A percentile compares a stretch with the other conserved stretches of the same genome.
Conservation (phyloP, 306 rosid genomes). For the Amphicarpaea edgeworthii region DNA sequence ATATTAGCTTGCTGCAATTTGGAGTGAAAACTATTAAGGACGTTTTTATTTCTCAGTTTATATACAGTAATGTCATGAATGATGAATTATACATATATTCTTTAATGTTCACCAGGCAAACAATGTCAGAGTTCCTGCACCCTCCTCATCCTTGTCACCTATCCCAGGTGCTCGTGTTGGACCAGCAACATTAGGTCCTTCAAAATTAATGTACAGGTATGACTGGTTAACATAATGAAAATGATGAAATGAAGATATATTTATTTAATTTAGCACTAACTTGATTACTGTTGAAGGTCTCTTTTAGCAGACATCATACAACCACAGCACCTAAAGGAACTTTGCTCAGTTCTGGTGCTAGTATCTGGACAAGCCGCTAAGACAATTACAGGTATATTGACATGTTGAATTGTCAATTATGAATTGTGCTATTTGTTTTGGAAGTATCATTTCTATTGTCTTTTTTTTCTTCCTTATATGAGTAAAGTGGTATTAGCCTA, state of each 20-base stretch:
- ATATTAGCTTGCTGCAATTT: slow-evolving; percentile 37
- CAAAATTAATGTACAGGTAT: slow-evolving; percentile 94
- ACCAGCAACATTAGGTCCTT: slow-evolving; percentile 74
- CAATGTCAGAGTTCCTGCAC: slow-evolving; percentile 63
- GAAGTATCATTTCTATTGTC: slow-evolving; percentile 17
- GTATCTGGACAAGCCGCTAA: slow-evolving; percentile 88
- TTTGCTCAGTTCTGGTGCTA: slow-evolving; percentile 93
- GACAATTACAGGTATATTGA: slow-evolving; percentile 69
- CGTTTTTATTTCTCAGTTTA: slow-evolving; percentile 24
- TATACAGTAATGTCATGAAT: background rate
- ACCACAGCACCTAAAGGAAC: slow-evolving; percentile 93
- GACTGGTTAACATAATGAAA: slow-evolving; percentile 32
- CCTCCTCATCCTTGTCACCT: slow-evolving; percentile 68
- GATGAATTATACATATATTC: background rate
- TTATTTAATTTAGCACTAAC: slow-evolving; percentile 48
- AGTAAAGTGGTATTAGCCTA: slow-evolving; percentile 27
- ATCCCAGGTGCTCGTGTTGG: slow-evolving; percentile 74
- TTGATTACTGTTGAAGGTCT: slow-evolving; percentile 72
- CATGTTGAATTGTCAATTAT: slow-evolving; percentile 24
- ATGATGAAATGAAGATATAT: slow-evolving; percentile 26
- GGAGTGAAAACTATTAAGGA: slow-evolving; percentile 14
- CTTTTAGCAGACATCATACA: slow-evolving; percentile 96
- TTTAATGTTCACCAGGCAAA: slow-evolving; percentile 68
- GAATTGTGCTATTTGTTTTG: background rate
- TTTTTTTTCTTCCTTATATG: background rate